Conservation (phyloP, 768 basidiomycete species). For the Mrakia hoshinonis region DNA sequence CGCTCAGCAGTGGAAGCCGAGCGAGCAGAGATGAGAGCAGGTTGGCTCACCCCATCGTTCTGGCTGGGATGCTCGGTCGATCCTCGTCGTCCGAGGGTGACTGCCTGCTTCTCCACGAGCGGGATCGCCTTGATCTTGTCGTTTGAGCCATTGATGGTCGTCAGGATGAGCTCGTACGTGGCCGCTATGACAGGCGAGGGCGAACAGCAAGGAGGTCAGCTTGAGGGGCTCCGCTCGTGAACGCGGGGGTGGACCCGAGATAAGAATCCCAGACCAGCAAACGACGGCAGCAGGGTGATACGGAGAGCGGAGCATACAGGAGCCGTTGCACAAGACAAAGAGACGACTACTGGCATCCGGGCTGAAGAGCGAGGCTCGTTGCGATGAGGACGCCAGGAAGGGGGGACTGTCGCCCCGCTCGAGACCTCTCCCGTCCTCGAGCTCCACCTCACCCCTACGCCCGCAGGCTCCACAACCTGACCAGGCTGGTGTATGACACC, state of each 20-base stretch:
- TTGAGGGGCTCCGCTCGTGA: neutral
- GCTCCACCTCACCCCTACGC: too few relatives aligned
- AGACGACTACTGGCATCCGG: too few relatives aligned
- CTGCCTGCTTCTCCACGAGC: neutral
- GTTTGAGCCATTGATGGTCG: neutral
- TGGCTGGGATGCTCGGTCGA: neutral
- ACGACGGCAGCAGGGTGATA: neutral
- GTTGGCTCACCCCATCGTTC: constrained; percentile 1
- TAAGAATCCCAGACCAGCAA: neutral
- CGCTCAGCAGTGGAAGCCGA: neutral
- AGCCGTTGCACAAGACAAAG: too few relatives aligned
- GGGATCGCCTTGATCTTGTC: neutral
- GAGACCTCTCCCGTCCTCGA: too few relatives aligned
- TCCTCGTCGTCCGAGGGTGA: neutral
- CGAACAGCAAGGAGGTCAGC: neutral
- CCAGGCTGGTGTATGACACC: too few relatives aligned
- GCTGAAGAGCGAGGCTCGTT: too few relatives aligned
- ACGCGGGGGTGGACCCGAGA: neutral
- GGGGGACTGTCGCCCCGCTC: too few relatives aligned
- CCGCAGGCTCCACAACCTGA: too few relatives aligned
- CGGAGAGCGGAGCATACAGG: neutral
- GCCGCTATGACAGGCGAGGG: neutral
- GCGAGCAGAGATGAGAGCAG: neutral
- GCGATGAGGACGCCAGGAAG: too few relatives aligned
- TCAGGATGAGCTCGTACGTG: neutral